Conservation (phyloP, 257 asterid genomes). For the Solanum verrucosum region DNA sequence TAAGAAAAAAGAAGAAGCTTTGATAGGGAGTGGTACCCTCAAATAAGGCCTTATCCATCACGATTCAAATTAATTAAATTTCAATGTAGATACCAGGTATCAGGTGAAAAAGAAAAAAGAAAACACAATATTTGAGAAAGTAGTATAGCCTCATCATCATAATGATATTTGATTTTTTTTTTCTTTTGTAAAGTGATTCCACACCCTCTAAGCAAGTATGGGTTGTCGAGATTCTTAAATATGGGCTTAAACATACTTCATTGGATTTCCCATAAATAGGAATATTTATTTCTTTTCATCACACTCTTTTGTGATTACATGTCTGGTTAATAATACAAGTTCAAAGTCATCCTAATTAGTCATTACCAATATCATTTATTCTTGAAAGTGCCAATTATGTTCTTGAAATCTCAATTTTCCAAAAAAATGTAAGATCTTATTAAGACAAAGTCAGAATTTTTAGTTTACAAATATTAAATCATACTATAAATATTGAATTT, state of each 20-base stretch:
- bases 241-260: background rate
- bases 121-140: constrained; percentile 6
- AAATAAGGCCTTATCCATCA: accelerated
- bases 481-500: background rate
- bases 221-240: background rate
- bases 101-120: too few species aligned
- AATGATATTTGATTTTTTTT: background rate
- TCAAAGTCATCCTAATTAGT: background rate
- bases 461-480: background rate
- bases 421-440: background rate
- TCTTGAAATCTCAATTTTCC: background rate
- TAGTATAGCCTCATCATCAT: constrained; percentile 12
- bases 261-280: background rate
- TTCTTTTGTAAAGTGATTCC: background rate
- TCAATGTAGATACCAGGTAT: accelerated
- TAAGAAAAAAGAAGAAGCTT: background rate
- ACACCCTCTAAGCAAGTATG: background rate
- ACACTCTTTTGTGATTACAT: background rate
- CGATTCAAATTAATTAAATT: too few species aligned
- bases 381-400: background rate
- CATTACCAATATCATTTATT: background rate
- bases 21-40: background rate
- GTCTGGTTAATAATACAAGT: background rate
- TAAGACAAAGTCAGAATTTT: accelerated
- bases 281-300: background rate